Base-by-base conservation (phyloP, 1,284 basidiomycete genomes). In the Tilletia indica region DNA sequence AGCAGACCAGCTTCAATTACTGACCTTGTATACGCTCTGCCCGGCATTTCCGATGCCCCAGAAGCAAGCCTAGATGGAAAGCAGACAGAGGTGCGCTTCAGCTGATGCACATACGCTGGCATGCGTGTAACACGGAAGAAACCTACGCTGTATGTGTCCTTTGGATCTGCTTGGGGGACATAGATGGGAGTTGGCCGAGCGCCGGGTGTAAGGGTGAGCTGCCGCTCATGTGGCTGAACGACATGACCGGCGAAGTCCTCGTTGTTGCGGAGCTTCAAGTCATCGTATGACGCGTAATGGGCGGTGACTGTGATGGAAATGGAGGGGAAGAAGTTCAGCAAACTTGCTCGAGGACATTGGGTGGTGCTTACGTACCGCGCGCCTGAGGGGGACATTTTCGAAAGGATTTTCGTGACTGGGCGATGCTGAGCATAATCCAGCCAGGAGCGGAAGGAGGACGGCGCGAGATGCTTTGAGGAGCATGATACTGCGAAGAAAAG, bases 31-130 rank as follows among this genome's bases (percentile, higher is more conserved):
- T 14, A 64, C 61, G 36, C 9, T 64, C 36, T 64, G 25, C 4
- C 61, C 61, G 38, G 61, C 61, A n/a, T 64, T 64, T 38, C 61
- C 61, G 8, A 64, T 38, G 16, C 61, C 61, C 61, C 61, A 64
- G 61, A 64, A 64, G 38, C 61, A 64, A 2, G 61, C 61, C 61
- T 64, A n/a, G n/a, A n/a, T n/a, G n/a, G n/a, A n/a, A n/a, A n/a
- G n/a, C n/a, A n/a, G n/a, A n/a, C n/a, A n/a, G n/a, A n/a, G n/a
- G n/a, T n/a, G n/a, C n/a, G n/a, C n/a, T n/a, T n/a, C n/a, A n/a
- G n/a, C n/a, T n/a, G n/a, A n/a, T n/a, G n/a, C n/a, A n/a, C n/a
- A n/a, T n/a, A n/a, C n/a, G n/a, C n/a, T n/a, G n/a, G n/a, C n/a
- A n/a, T n/a, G n/a, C n/a, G n/a, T n/a, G 61, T 58, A 25, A 19